Evolutionary conservation across 768 basidiomycete species (phyloP), one percentile per base, ranked within the genome.

Genomic region (Ephemerocybe angulata): DNA sequence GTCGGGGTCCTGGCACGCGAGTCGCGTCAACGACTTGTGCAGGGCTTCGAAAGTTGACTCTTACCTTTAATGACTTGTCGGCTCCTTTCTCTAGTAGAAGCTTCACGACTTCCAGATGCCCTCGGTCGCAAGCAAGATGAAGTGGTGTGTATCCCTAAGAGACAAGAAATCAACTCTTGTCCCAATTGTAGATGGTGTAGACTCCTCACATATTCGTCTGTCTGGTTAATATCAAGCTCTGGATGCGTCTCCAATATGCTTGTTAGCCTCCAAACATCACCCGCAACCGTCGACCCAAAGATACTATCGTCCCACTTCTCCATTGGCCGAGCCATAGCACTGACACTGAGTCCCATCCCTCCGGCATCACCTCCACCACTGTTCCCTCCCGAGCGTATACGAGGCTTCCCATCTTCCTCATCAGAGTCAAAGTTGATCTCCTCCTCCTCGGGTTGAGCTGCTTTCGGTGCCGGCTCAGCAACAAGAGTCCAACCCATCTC

Each of bases 81-180:
- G 87, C 93, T 3, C 90, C 91, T 49, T 75, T 72, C 21, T 73
- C 61, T 19, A 94, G 65, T 37, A 97, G 69, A 4, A 84, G 53
- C 58, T 76, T 70, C 1, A 88, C 87, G 2, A 81, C 71, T 0
- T 75, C 72, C 6, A 73, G 52, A 62, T 84, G 77, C 1, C 94
- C 94, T 63, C 93, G 76, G 67, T 97, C 94, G 25, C 86, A 83
- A 4, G 94, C 93, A 0, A 95, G 76, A 62, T 97, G 94, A 19
- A 97, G 70, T 7, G 93, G 79, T 0, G 93, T 90, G 66, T 93
- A 93, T 31, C 91, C 93, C 94, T 97, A 62, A 19, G 44, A 55
- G 43, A 19, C 12, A 21, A 6, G 7, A 6, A 58, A 21, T 27
- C 47, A 35, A 33, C 24, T 33, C 27, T 50, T 55, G 55, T 51